Evolutionary conservation across 2,329 filamentous ascomycete genomes (phyloP).

Genomic region (Torrubiella hemipterigena): DNA sequence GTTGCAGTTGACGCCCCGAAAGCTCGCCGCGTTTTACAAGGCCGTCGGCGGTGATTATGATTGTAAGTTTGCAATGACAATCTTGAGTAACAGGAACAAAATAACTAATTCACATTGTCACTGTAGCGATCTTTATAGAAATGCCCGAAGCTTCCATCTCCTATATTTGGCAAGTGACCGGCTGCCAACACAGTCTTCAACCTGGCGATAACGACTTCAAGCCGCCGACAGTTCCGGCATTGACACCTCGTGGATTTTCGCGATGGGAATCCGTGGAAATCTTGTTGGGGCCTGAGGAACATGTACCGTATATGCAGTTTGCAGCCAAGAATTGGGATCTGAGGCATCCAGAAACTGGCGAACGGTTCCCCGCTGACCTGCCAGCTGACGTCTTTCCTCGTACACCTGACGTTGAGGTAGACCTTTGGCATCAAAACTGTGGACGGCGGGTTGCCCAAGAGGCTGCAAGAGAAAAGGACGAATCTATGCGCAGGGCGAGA

Average conservation of each 20-base stretch:
- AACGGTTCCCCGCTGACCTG: slow-evolving; percentile 49
- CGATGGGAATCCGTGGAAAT: slow-evolving; percentile 91
- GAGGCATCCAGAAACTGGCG: slow-evolving; percentile 60
- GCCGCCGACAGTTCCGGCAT: slow-evolving; percentile 65
- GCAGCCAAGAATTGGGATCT: slow-evolving; percentile 70
- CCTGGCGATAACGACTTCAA: slow-evolving; percentile 62
- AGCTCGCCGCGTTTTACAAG: slow-evolving; percentile 68
- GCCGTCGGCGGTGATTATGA: slow-evolving; percentile 67
- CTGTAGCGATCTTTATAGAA: slow-evolving; percentile 61
- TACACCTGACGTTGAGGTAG: slow-evolving; percentile 65
- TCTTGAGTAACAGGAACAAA: too few species aligned
- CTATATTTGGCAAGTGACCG: slow-evolving; percentile 84
- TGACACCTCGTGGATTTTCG: slow-evolving; percentile 76
- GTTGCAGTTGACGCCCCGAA: slow-evolving; percentile 47
- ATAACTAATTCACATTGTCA: too few species aligned
- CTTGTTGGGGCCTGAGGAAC: slow-evolving; percentile 75
- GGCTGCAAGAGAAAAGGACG: slow-evolving; percentile 27
- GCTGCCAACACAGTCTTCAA: slow-evolving; percentile 80
- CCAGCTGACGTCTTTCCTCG: slow-evolving; percentile 55
- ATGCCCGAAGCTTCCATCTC: slow-evolving; percentile 66
- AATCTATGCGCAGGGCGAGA: too few species aligned
- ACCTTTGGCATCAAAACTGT: slow-evolving; percentile 74
- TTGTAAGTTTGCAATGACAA: too few species aligned
- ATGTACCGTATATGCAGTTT: slow-evolving; percentile 71
- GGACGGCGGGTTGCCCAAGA: slow-evolving; percentile 58